A percentile compares a stretch with the other conserved stretches of the same genome.
phyloP scores from a whole-genome alignment of 371 early-diverging fungal genomes.

The Mortierella sp. region DNA sequence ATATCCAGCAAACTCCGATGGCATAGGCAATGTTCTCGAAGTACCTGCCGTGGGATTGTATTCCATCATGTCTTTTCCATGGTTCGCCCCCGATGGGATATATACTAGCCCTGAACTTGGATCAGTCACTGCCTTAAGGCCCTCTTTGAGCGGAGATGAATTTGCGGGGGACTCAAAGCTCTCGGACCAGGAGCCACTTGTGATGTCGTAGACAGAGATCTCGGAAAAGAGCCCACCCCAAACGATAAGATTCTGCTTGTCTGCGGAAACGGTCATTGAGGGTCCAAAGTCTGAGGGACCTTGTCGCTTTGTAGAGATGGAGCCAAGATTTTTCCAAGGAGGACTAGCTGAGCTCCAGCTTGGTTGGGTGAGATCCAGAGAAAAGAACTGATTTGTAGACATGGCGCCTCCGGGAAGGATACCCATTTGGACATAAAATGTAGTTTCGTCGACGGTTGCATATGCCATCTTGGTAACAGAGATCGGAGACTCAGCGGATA shows the following conservation, averaged over 20 bases:
- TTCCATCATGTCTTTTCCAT: neutral
- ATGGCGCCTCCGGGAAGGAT: neutral
- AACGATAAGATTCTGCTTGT: neutral
- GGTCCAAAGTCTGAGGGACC: neutral
- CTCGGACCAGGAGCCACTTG: neutral
- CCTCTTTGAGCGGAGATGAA: neutral
- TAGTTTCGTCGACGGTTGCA: neutral
- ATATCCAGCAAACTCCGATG: neutral
- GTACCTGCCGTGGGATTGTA: neutral
- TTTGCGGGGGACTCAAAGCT: neutral
- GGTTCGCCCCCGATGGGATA: neutral
- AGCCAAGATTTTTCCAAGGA: neutral
- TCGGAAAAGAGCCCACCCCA: neutral
- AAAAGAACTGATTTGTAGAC: neutral
- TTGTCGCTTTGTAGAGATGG: neutral
- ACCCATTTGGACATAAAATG: neutral
- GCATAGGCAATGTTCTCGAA: neutral
- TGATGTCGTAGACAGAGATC: neutral
- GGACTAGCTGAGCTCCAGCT: neutral
- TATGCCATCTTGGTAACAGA: neutral
- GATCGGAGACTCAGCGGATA: neutral
- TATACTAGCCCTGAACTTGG: neutral
- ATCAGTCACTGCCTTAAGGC: neutral
- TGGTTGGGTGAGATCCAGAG: neutral
- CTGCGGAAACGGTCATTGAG: conserved; percentile 3